These are phyloP conservation scores for Aspergillus fischeri DNA, from an alignment of 2,329 filamentous ascomycete species.

Conservation along the genomic window DNA sequence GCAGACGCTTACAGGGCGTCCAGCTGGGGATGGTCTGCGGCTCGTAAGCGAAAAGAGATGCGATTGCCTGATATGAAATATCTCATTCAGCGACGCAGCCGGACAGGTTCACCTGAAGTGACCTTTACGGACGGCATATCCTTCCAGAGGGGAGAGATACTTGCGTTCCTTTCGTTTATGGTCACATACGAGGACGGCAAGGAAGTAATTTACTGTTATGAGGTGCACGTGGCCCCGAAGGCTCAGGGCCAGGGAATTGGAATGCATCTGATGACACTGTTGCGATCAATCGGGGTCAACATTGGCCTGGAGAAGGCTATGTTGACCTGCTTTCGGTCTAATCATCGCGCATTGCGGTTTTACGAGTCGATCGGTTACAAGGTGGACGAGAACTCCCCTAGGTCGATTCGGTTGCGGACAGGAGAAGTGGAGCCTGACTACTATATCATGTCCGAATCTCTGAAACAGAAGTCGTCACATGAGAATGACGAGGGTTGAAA, in stretches of 20 bases:
- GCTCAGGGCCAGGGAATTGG: slow-evolving; percentile 51
- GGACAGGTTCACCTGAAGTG: not conserved
- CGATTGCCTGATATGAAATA: slow-evolving; percentile 56
- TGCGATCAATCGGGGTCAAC: slow-evolving; percentile 45
- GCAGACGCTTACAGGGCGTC: slow-evolving; percentile 49
- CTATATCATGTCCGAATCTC: slow-evolving; percentile 49
- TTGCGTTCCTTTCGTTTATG: slow-evolving; percentile 53
- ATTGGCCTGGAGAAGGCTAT: slow-evolving; percentile 53
- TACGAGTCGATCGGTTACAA: slow-evolving; percentile 50
- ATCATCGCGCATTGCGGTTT: slow-evolving; percentile 44
- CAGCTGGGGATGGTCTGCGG: slow-evolving; percentile 51
- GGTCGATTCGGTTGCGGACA: slow-evolving; percentile 46
- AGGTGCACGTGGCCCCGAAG: slow-evolving; percentile 51
- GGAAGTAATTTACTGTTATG: slow-evolving; percentile 61
- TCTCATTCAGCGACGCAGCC: slow-evolving; percentile 43
- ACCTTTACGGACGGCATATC: not conserved
- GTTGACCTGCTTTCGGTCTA: slow-evolving; percentile 57
- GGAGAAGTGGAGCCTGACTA: slow-evolving; percentile 49
- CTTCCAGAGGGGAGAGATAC: slow-evolving; percentile 11
- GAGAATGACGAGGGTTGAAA: not conserved
- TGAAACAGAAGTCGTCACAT: slow-evolving; percentile 14
- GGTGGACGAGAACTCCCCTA: slow-evolving; percentile 51
- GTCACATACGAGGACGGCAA: slow-evolving; percentile 52
- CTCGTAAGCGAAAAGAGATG: slow-evolving; percentile 56
- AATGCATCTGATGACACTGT: slow-evolving; percentile 44